phyloP scores from a whole-genome alignment of 495 filamentous ascomycete species.

The Thermochaetoides thermophila region DNA sequence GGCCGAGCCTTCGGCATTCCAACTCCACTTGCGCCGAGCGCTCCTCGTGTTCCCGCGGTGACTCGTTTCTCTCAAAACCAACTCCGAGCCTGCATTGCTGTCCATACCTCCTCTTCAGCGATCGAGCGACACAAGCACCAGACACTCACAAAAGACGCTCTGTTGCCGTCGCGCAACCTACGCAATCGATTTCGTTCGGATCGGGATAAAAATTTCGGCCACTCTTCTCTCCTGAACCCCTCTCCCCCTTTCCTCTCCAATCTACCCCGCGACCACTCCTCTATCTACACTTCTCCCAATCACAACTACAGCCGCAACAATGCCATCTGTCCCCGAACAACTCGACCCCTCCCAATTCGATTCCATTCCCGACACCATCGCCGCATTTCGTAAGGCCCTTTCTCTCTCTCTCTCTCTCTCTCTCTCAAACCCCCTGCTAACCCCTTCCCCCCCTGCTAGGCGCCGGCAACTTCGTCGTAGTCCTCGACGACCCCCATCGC shows the following conservation, averaged over 20 bases:
- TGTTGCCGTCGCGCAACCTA: no score
- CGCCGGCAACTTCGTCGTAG: slow-evolving; percentile 85
- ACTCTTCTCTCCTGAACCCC: no score
- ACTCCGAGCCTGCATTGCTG: neutral
- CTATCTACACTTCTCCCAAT: neutral
- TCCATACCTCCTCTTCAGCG: neutral
- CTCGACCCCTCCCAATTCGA: slow-evolving; percentile 48
- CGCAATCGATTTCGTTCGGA: no score
- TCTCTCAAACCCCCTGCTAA: slow-evolving; percentile 2
- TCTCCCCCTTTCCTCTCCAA: no score
- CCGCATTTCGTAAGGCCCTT: slow-evolving; percentile 58
- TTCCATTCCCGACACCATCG: slow-evolving; percentile 69
- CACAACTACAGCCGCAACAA: slow-evolving; percentile 8
- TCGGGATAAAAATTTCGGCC: no score
- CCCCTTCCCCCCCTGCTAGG: slow-evolving; percentile 28
- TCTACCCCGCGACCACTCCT: no score
- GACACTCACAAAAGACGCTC: no score
- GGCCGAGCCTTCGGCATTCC: slow-evolving; percentile 8
- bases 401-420: slow-evolving; percentile 4
- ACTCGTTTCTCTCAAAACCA: slow-evolving; percentile 1
- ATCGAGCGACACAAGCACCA: neutral
- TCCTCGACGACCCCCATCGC: slow-evolving; percentile 76
- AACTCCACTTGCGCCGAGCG: slow-evolving; percentile 3
- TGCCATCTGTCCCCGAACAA: slow-evolving; percentile 18
- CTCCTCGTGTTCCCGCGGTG: slow-evolving; percentile 1